Evolutionary conservation across 2,329 filamentous ascomycete species (phyloP), one percentile per base, ranked within the genome.

Genomic region (Exophiala bonariae): DNA sequence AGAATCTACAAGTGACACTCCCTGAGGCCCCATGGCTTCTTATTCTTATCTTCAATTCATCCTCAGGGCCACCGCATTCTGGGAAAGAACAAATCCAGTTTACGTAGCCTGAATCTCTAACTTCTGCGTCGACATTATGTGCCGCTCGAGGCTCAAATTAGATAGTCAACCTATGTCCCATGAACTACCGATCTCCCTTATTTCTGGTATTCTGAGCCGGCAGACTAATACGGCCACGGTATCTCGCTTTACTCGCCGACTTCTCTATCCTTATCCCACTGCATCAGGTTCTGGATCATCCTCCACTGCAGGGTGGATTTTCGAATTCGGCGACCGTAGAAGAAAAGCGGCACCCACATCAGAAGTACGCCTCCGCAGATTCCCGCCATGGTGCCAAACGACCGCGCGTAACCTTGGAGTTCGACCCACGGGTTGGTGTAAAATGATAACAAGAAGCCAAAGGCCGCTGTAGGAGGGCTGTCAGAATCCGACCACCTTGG

Each of bases 361-460:
- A 79, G 28, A 11, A 81, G 59, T 3, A 80, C 63, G 11, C 56
- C 66, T 10, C 67, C 72, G 8, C 72, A 65, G 36, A 82, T 80
- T 9, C 70, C 78, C 6, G 78, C 79, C 78, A 82, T 81, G n/a
- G 72, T 67, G 3, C 78, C 77, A 51, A 73, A 82, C 2, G 78
- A 73, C 28, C 70, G 64, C 10, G 66, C 51, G 55, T 82, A 82
- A 1, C 79, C 80, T 1, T 63, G 62, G 46, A 68, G 22, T 5
- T 67, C 63, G 30, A 82, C 72, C 79, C 79, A 82, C 0, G 76
- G 72, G 56, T 82, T 82, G 1, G 77, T 81, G 59, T 82, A 82
- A 58, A 82, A 82, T 0, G 74, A 78, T 1, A 82, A 66, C 1
- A 82, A 64, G 59, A 82, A 82, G 3, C 78, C 79, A 57, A 82